Conservation (phyloP, 352 stramenopile species). For the Phytophthora citrophthora region DNA sequence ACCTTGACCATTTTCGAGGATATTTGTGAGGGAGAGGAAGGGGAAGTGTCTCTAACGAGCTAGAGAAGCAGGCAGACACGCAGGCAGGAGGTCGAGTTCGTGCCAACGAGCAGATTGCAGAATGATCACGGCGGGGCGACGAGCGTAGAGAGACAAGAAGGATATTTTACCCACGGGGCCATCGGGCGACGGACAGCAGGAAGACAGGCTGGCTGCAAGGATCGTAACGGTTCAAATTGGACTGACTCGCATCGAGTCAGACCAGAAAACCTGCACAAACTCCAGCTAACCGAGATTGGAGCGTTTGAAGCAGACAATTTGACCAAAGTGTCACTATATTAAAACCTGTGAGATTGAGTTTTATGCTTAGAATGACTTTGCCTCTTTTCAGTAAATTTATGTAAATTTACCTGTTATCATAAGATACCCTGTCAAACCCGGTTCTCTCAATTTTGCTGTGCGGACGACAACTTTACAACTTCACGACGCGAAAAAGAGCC, state of each 20-base stretch:
- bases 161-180: constrained; percentile 13
- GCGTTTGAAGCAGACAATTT: constrained; percentile 9
- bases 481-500: constrained; percentile 26
- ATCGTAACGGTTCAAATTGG: constrained; percentile 31
- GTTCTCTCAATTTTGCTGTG: constrained; percentile 17
- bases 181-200: background rate
- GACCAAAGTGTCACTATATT: background rate
- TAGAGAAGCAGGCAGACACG: constrained; percentile 9
- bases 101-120: constrained; percentile 36
- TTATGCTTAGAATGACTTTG: background rate
- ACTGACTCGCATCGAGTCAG: constrained; percentile 30
- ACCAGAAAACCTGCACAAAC: constrained; percentile 14
- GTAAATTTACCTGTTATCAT: background rate
- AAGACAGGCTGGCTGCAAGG: constrained; percentile 19
- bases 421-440: background rate
- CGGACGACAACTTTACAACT: constrained; percentile 26
- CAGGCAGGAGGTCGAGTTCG: constrained; percentile 17
- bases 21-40: constrained; percentile 2
- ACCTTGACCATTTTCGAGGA: constrained; percentile 39
- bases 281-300: constrained; percentile 14
- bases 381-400: background rate
- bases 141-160: constrained; percentile 8
- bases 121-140: constrained; percentile 25
- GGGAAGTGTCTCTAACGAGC: constrained; percentile 11
- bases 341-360: background rate